phyloP scores from a whole-genome alignment of 306 rosid species.

The Casuarina glauca region DNA sequence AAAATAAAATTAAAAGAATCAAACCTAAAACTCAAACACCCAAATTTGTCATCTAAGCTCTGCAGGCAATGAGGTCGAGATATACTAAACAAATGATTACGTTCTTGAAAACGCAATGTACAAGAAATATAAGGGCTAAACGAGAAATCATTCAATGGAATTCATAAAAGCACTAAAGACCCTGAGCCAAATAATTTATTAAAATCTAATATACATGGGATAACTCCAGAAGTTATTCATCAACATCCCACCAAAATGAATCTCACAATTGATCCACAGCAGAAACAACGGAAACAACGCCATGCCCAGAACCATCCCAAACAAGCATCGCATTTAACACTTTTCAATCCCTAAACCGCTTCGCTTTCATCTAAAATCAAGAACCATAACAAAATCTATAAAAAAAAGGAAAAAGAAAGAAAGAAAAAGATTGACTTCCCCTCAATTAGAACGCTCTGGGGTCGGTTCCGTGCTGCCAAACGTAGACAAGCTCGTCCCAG shows the following conservation, averaged over 20 bases:
- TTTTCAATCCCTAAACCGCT: neutral
- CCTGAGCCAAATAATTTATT: neutral
- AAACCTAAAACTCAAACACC: neutral
- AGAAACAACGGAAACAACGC: neutral
- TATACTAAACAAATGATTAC: neutral
- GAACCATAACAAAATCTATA: slow-evolving; percentile 13
- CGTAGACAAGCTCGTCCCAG: slow-evolving; percentile 93
- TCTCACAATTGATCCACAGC: neutral
- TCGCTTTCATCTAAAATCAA: neutral
- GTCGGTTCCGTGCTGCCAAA: slow-evolving; percentile 92
- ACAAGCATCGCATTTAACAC: neutral
- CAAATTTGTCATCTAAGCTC: neutral
- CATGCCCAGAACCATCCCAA: neutral
- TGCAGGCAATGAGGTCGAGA: neutral
- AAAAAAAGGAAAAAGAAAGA: neutral
- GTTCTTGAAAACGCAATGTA: neutral
- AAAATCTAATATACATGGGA: neutral
- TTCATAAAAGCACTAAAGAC: neutral
- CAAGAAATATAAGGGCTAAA: neutral
- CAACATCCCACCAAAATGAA: neutral
- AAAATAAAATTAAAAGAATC: neutral
- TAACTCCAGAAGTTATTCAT: neutral
- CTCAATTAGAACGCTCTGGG: slow-evolving; percentile 70
- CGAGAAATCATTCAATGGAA: neutral
- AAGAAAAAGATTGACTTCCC: slow-evolving; percentile 19